Evolutionary conservation across 441 rosid species (phyloP), one percentile per base, ranked within the genome.

Genomic region (Pelargonium myrrhifolium): DNA sequence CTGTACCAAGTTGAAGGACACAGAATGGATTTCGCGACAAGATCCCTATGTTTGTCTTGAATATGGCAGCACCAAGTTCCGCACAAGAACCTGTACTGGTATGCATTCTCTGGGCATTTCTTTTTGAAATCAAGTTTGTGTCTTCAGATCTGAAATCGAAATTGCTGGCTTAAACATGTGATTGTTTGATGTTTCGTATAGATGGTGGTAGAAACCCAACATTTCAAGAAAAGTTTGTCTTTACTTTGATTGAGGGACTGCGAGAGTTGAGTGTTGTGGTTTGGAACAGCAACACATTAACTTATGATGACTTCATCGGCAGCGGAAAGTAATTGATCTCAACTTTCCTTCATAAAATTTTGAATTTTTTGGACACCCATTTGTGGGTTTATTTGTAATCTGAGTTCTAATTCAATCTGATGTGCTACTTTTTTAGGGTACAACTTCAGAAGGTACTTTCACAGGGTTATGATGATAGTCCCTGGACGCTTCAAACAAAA

Each of bases 21-120:
- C 97, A 0, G 99, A 93, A 77, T 91, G 97, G 97, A 72, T 94
- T 68, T 85, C 92, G 5, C 82, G 92, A 67, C 99, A 89, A 76
- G 97, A 94, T 81, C 97, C 97, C 0, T 94, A 86, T 69, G 95
- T 85, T 64, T 83, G 84, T 47, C 62, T 93, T 55, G 95, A 93
- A 68, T 93, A 90, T 71, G 93, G 84, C 9, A 76, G 86, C 76
- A 74, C 76, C 47, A 89, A 80, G 62, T 75, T 68, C 64, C 90
- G 95, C 45, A 90, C 95, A 49, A 82, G 88, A 68, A 93, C 99
- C 70, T 88, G 95, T 78, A 85, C 87, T 31, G 99, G 97, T 89
- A 68, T 18, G 60, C 8, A 1, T 17, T 51, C 10, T 17, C 21
- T 55, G 24, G 3, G 7, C 37, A 28, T 17, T 40, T 0, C 35